A percentile compares a stretch with the other conserved stretches of the same genome.
Evolutionary conservation across 192 early-diverging fungal species (phyloP).

Genomic region (Umbelopsis ramanniana): DNA sequence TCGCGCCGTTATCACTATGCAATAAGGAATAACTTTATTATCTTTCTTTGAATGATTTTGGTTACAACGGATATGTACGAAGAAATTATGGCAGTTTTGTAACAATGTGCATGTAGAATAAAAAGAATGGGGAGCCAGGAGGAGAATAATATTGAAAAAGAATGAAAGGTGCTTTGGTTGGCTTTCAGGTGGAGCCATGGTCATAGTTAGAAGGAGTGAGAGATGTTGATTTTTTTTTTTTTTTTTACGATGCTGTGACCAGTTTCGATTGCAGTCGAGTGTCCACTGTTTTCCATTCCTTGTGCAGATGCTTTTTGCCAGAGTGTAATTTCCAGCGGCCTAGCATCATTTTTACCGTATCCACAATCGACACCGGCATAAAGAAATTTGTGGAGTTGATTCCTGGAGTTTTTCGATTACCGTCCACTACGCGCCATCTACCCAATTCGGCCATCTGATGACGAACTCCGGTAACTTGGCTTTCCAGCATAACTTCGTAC

Average conservation of each 20-base stretch:
- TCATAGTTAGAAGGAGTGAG: too few relatives aligned
- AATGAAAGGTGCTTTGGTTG: too few relatives aligned
- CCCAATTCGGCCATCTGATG: slow-evolving; percentile 34
- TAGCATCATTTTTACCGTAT: not conserved
- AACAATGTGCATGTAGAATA: not conserved
- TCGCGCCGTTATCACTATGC: slow-evolving; percentile 40
- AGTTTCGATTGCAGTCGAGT: slow-evolving; percentile 14
- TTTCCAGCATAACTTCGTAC: slow-evolving; percentile 45
- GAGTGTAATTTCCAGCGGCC: slow-evolving; percentile 7
- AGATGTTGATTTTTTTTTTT: too few relatives aligned
- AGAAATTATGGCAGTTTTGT: not conserved
- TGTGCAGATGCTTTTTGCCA: slow-evolving; percentile 2
- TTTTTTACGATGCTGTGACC: not conserved
- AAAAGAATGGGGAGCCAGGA: not conserved
- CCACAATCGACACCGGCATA: slow-evolving; percentile 11
- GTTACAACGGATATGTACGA: slow-evolving; percentile 7
- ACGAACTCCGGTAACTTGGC: slow-evolving; percentile 32
- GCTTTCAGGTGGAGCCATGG: too few relatives aligned
- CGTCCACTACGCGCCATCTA: slow-evolving; percentile 31
- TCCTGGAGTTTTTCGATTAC: not conserved
- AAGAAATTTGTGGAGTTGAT: slow-evolving; percentile 5
- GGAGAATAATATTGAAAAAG: not conserved
- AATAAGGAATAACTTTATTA: slow-evolving; percentile 19
- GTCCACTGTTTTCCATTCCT: slow-evolving; percentile 19
- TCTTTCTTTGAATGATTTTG: not conserved